Evolutionary conservation across 2,329 filamentous ascomycete genomes (phyloP), one percentile per base, ranked within the genome.

Genomic region (Fusarium vanettenii): DNA sequence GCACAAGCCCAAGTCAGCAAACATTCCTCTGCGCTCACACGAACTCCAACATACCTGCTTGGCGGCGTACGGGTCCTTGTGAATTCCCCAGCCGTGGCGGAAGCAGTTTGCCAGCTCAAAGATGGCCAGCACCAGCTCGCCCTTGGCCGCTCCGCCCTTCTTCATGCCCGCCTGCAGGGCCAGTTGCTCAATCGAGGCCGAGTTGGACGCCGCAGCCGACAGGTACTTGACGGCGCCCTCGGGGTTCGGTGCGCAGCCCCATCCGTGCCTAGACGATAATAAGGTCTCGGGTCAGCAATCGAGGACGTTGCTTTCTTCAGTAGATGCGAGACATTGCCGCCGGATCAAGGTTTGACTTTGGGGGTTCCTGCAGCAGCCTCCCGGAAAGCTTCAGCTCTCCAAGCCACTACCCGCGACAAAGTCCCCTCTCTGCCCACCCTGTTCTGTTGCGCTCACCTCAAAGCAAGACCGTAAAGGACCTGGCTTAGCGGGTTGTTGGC

Each of bases 91-190:
- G 64, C 95, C 97, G 82, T 98, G 91, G 71, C 97, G 92, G 87
- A 98, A 98, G 85, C 91, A 96, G 83, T 97, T 97, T 65, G 92
- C 94, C 79, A 99, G 86, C 86, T 99, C 97, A 80, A 97, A 98
- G 74, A 99, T 98, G 70, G 97, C 96, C 71, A 99, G 91, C 20
- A 98, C 94, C 63, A 99, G 89, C 87, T 99, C 97, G 69, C 97
- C 97, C 85, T 98, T 99, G 52, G 96, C 96, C 16, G 94, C 93
- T 70, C 97, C 97, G 62, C 97, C 97, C 84, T 97, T 97, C 84
- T 95, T 97, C 84, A 97, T 90, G 18, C 96, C 97, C 10, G 95
- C 94, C 76, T 93, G 88, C 25, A 98, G 90, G 33, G 97, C 97
- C 78, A 95, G 87, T 63, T 93, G 90, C 86, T 99, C 97, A 65